Percentiles rank a stretch among this genome's conserved stretches.
phyloP scores from a whole-genome alignment of 2,329 filamentous ascomycete species.

The Cladosporium colombiae region DNA sequence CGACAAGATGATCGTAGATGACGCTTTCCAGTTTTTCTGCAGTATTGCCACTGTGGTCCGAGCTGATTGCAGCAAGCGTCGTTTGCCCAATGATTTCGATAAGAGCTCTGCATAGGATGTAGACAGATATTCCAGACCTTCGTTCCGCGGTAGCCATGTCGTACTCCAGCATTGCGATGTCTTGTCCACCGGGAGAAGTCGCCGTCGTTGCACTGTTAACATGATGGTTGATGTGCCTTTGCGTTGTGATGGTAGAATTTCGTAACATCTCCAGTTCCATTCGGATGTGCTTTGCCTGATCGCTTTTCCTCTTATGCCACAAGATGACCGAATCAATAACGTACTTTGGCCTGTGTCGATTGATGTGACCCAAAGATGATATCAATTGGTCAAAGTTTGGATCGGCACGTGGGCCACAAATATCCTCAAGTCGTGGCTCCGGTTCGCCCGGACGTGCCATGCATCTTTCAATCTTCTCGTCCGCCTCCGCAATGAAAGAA shows the following conservation, averaged over 20 bases:
- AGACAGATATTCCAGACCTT: conserved; percentile 90
- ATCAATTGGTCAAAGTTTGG: conserved; percentile 92
- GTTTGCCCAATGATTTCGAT: conserved; percentile 94
- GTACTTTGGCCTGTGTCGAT: conserved; percentile 88
- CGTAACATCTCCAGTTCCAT: conserved; percentile 33
- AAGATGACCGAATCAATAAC: conserved; percentile 97
- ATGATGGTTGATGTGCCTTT: conserved; percentile 23
- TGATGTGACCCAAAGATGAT: conserved; percentile 88
- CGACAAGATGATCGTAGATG: conserved; percentile 82
- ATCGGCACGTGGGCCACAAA: conserved; percentile 89
- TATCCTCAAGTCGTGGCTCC: conserved; percentile 80
- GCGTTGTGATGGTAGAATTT: conserved; percentile 27
- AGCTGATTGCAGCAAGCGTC: conserved; percentile 69
- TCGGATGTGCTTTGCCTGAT: conserved; percentile 61
- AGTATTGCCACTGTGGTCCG: conserved; percentile 71
- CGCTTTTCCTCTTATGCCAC: conserved; percentile 95
- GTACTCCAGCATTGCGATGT: conserved; percentile 34
- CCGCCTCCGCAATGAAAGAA: conserved; percentile 93
- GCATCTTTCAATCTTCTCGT: conserved; percentile 90
- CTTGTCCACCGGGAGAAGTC: conserved; percentile 29
- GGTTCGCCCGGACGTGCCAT: conserved; percentile 76
- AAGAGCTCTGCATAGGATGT: conserved; percentile 88
- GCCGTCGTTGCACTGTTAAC: conserved; percentile 22
- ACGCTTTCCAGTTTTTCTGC: conserved; percentile 92
- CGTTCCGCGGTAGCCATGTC: conserved; percentile 59